Conservation (phyloP, 176 grass and related monocot genomes). For the bread wheat (Triticum aestivum) region DNA sequence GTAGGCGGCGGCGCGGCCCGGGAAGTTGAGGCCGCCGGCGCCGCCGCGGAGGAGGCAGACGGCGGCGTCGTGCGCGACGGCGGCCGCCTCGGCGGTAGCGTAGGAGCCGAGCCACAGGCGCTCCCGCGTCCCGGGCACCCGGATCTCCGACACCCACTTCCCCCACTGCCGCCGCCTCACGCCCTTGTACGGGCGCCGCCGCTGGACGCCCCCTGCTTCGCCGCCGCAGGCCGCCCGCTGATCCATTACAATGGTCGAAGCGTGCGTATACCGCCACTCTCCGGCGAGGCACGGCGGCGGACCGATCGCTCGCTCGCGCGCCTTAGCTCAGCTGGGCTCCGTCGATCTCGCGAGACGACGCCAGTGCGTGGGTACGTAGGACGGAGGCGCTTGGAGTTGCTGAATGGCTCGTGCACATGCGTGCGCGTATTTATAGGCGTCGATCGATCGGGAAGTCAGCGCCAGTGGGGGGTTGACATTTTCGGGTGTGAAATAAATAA, state of each 20-base stretch:
- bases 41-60: constrained; percentile 66
- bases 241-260: neutral
- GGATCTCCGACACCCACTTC: constrained; percentile 98
- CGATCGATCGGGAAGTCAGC: neutral
- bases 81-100: constrained; percentile 81
- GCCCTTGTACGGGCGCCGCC: constrained; percentile 53
- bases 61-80: constrained; percentile 86
- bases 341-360: neutral
- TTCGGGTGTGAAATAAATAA: neutral
- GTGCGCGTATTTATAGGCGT: neutral
- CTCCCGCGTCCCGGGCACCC: constrained; percentile 74
- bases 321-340: neutral
- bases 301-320: neutral
- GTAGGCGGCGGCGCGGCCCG: constrained; percentile 40
- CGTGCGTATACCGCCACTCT: neutral
- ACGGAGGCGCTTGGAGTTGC: neutral
- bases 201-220: neutral
- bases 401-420: neutral
- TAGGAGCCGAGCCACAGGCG: constrained; percentile 94
- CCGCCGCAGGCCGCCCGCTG: neutral
- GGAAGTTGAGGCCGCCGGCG: constrained; percentile 65
- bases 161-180: constrained; percentile 80
- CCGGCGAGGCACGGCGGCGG: neutral
- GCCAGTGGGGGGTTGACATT: constrained; percentile 2
- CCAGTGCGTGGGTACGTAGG: neutral